phyloP scores from a whole-genome alignment of 1,284 basidiomycete genomes.

The Thelephora terrestris region DNA sequence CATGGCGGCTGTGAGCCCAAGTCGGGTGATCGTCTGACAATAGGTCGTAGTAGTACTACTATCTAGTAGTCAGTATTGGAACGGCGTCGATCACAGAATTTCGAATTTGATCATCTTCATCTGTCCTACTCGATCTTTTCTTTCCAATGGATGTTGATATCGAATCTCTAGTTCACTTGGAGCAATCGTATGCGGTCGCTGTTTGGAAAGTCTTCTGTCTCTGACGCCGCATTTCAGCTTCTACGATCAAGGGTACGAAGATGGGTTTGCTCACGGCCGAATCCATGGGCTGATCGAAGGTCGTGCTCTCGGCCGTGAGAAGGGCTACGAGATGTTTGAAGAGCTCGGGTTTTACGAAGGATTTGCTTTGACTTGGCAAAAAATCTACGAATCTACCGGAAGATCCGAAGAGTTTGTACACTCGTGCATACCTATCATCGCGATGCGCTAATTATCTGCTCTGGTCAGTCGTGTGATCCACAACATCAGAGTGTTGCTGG shows the following conservation, averaged over 20 bases:
- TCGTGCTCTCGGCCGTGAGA: conserved; percentile 80
- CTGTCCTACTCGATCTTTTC: neutral
- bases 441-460: neutral
- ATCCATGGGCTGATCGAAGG: conserved; percentile 91
- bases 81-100: no score
- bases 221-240: conserved; percentile 40
- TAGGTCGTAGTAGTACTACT: no score
- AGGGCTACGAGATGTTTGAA: conserved; percentile 95
- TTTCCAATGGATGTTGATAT: conserved; percentile 35
- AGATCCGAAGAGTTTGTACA: conserved; percentile 38
- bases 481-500: conserved; percentile 61
- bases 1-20: no score
- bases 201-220: conserved; percentile 3
- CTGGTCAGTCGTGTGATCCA: conserved; percentile 43
- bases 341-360: conserved; percentile 92
- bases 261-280: conserved; percentile 76
- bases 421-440: neutral
- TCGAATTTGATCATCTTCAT: neutral
- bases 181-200: conserved; percentile 47
- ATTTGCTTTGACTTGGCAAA: conserved; percentile 64
- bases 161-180: conserved; percentile 57
- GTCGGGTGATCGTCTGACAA: no score
- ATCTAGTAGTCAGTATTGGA: no score
- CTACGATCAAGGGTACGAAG: conserved; percentile 67
- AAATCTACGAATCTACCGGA: conserved; percentile 31